Base-by-base conservation (phyloP, 1,139 yeast species). In the Debaryomycetaceae sp. region DNA sequence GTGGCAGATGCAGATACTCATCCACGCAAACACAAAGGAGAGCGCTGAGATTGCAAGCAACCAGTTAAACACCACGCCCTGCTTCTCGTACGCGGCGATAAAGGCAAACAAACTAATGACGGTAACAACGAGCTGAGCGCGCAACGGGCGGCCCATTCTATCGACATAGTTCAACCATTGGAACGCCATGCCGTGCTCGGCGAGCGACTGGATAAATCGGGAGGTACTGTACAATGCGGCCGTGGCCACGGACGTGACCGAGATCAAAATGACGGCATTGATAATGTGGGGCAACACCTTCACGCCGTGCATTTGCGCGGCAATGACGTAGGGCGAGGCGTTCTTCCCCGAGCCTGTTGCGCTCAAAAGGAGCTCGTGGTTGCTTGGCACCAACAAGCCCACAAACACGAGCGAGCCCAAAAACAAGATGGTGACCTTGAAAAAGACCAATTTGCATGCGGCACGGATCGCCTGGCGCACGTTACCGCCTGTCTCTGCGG, bases 161-260 rank as follows among this genome's bases (percentile, higher is more conserved):
- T 48, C 53, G 16, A 44, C 40, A 33, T 39, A 47, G 35, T 45
- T 38, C 27, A 48, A 39, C 45, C 44, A 46, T 28, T 47, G 34
- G 13, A 51, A 51, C 8, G 50, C 53, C 27, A 39, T 39, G 4
- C 52, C 51, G 28, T 48, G 52, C 22, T 39, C 41, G 6, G 51
- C 50, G 35, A 48, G 38, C 3, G 51, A 38, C 20, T 47, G 44
- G 32, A 48, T 41, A 32, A 48, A 42, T 30, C 52, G 43, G 26
- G 51, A 41, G 25, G 48, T 41, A 29, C 47, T 41, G 43, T 48
- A 48, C 51, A 46, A 45, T 31, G 51, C 51, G 20, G 52, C 51
- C n/a, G 52, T 45, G 12, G 52, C 51, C 21, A 48, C 53, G 2
- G 51, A 46, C 4, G 51, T 45, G 20, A 47, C 52, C n/a, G 50